phyloP scores from a whole-genome alignment of 129 eudicot genomes.

The Pulicaria dysenterica region DNA sequence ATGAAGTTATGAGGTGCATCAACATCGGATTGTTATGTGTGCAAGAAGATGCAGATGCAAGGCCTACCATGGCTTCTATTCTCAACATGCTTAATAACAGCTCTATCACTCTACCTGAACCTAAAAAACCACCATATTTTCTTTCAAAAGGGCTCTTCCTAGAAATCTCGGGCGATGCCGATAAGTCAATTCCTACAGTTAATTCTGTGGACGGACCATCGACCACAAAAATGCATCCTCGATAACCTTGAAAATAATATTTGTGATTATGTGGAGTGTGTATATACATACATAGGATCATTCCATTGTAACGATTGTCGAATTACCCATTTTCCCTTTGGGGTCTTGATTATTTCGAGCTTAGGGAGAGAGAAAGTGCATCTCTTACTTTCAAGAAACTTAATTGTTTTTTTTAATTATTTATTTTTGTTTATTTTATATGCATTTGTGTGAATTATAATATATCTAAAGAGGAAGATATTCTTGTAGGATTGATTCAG shows the following conservation, averaged over 20 bases:
- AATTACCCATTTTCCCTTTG: too few relatives aligned
- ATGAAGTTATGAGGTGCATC: conserved; percentile 44
- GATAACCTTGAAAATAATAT: conserved; percentile 14
- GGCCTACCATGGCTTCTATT: conserved; percentile 44
- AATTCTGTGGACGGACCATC: conserved; percentile 32
- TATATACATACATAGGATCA: conserved; percentile 6
- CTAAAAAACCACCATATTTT: conserved; percentile 34
- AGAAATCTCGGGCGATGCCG: conserved; percentile 22
- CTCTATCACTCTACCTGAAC: conserved; percentile 30
- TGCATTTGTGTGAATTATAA: too few relatives aligned
- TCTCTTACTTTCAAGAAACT: too few relatives aligned
- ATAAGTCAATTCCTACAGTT: conserved; percentile 32
- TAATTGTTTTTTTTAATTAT: too few relatives aligned
- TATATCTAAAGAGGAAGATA: too few relatives aligned
- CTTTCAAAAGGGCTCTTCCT: conserved; percentile 27
- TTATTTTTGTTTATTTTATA: too few relatives aligned
- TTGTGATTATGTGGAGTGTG: conserved; percentile 13
- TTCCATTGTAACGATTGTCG: too few relatives aligned
- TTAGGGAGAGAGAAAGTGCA: too few relatives aligned
- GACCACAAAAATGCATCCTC: conserved; percentile 32
- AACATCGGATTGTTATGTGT: conserved; percentile 54
- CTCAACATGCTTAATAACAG: conserved; percentile 32
- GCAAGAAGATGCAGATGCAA: conserved; percentile 52
- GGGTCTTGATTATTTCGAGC: too few relatives aligned
- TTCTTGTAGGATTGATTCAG: too few relatives aligned